These are phyloP conservation scores for Amanita polypyramis DNA, from an alignment of 768 basidiomycete species.

Conservation along the genomic window DNA sequence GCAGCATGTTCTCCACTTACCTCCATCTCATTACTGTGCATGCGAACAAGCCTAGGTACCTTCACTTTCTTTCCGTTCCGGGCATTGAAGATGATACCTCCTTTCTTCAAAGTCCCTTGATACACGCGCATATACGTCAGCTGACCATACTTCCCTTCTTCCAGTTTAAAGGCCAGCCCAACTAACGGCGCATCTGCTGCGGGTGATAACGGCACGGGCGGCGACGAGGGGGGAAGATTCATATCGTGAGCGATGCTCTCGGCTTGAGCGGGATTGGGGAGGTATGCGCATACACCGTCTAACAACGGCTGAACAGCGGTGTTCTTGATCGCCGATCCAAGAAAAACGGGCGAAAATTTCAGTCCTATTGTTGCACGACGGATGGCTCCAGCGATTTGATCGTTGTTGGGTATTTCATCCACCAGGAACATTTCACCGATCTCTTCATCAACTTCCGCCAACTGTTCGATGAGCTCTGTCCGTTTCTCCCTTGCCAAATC, in stretches of 20 bases:
- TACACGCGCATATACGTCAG: conserved; percentile 98
- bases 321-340: conserved; percentile 97
- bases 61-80: conserved; percentile 96
- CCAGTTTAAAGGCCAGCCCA: conserved; percentile 95
- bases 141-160: conserved; percentile 95
- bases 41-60: conserved; percentile 88
- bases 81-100: conserved; percentile 80
- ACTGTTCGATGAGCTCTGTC: conserved; percentile 83
- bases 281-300: conserved; percentile 92
- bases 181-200: conserved; percentile 84
- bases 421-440: conserved; percentile 87
- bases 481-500: conserved; percentile 79
- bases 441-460: conserved; percentile 93
- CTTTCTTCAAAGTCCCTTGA: conserved; percentile 86
- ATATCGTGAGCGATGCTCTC: conserved; percentile 78
- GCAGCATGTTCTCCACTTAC: conserved; percentile 27
- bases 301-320: conserved; percentile 89
- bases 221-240: conserved; percentile 48
- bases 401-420: conserved; percentile 65
- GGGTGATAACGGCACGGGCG: conserved; percentile 67
- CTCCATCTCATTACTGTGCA: conserved; percentile 99
- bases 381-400: conserved; percentile 75
- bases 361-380: conserved; percentile 80
- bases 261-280: conserved; percentile 80
- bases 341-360: conserved; percentile 93